Evolutionary conservation across 176 grass and related monocot species (phyloP), one percentile per base, ranked within the genome.

Genomic region (Carex pumila): DNA sequence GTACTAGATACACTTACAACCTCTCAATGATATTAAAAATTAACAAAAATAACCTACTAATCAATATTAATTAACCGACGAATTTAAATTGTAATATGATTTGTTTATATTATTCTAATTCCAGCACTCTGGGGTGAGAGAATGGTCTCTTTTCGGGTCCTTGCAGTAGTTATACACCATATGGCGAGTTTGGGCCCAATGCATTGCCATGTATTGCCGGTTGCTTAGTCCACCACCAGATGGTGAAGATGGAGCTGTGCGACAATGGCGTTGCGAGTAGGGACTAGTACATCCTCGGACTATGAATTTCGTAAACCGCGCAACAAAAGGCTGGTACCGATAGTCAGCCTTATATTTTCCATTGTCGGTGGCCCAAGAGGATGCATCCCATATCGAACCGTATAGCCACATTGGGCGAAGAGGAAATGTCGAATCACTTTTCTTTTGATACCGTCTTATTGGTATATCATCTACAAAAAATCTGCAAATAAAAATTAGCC

Each of bases 321-420:
- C 87, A 3, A 94, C 87, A 79, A 94, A 94, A 0, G 92, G 92
- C 80, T 89, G 86, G 82, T 62, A 91, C 1, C 80, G 73, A 61
- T 94, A 94, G 80, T 94, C 88, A 10, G 92, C 90, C 80, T 81
- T 88, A 84, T 88, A 90, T 72, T 84, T 88, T 52, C 92, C 92
- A 25, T 94, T 80, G 37, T 94, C 90, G 2, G 90, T 94, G 10
- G 90, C 92, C 92, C 92, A 94, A 0, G 87, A 90, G 0, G 92
- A 94, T 6, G 92, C 92, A 61, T 94, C 92, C 92, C 92, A 94
- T 62, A 94, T 94, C 3, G 92, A 88, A 53, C 90, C 92, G 56
- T 94, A 94, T 30, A 88, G 18, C 92, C 92, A 91, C 92, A 94
- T 91, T 43, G 87, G 84, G 3, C 89, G 84, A 6, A 7, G 7